Base-by-base conservation (phyloP, 805 yeast genomes). In the Saccharomyces mikatae region DNA sequence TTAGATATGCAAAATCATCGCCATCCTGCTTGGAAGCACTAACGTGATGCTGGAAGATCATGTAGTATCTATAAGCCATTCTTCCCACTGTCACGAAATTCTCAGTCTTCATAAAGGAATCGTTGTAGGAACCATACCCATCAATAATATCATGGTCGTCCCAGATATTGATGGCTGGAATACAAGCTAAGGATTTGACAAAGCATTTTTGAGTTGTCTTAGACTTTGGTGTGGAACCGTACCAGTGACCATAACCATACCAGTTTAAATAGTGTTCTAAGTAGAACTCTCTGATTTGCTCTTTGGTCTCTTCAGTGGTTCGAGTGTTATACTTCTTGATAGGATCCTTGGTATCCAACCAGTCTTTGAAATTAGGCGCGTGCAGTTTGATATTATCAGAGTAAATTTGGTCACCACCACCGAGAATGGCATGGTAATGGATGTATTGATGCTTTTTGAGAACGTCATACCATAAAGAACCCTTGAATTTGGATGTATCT, bases 81-180 rank as follows among this genome's bases (percentile, higher is more conserved):
- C 78, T 78, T 9, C 98, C 98, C 31, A 92, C 78, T 11, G 84
- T 80, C 54, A 71, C 67, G 67, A 92, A 88, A 8, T 88, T 79
- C 1, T 81, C 83, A 44, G 82, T 80, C 2, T 63, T 62, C 96
- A 89, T 90, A 32, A 96, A 88, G 1, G 70, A 54, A 60, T 89
- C 87, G 50, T 77, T 76, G 69, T 92, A 92, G 0, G 96, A 87
- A 2, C 98, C 99, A 71, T 82, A 92, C 2, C 98, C 99, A 67
- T 92, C 99, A 60, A 94, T 91, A 52, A 92, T 88, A 69, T 94
- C 98, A 71, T 92, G 99, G 69, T 92, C 99, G 69, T 92, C 99
- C 71, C 75, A 91, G 31, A 92, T 81, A 69, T 91, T 92, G 53
- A 92, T 76, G 36, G 86, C 79, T 5, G 99, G 98, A 58, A 92